Conservation (phyloP, 176 grass and related monocot genomes). For the Oryza meridionalis region DNA sequence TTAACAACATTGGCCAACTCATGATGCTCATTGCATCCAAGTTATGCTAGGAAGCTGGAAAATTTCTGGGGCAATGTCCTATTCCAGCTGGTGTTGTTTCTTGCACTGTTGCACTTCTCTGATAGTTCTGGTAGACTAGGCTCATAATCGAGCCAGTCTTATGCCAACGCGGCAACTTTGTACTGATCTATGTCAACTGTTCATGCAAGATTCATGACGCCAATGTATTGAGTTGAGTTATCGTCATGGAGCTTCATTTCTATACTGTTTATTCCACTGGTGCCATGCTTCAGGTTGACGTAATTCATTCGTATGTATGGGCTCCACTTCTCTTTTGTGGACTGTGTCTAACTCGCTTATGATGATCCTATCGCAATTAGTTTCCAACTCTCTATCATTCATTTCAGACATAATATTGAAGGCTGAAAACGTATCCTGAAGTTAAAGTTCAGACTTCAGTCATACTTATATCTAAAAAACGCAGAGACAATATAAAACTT, state of each 20-base stretch:
- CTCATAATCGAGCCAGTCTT: background rate
- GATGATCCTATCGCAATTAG: background rate
- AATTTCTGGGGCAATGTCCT: background rate
- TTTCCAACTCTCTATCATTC: background rate
- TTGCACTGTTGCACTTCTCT: background rate
- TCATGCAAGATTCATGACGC: background rate
- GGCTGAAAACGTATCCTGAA: background rate
- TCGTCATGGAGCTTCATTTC: background rate
- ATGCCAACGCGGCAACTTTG: no score
- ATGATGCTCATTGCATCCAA: constrained; percentile 1
- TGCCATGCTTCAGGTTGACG: background rate
- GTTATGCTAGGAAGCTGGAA: background rate
- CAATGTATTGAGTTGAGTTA: no score
- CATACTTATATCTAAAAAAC: no score
- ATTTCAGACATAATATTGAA: background rate
- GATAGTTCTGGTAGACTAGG: background rate
- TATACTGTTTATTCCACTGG: background rate
- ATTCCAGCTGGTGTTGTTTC: background rate
- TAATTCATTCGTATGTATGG: background rate
- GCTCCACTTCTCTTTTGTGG: background rate
- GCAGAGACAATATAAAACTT: no score
- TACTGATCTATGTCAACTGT: background rate
- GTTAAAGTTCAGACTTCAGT: no score
- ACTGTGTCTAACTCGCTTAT: background rate
- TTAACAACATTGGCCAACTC: constrained; percentile 3